Conservation (phyloP, 768 basidiomycete genomes). For the Postia placenta region DNA sequence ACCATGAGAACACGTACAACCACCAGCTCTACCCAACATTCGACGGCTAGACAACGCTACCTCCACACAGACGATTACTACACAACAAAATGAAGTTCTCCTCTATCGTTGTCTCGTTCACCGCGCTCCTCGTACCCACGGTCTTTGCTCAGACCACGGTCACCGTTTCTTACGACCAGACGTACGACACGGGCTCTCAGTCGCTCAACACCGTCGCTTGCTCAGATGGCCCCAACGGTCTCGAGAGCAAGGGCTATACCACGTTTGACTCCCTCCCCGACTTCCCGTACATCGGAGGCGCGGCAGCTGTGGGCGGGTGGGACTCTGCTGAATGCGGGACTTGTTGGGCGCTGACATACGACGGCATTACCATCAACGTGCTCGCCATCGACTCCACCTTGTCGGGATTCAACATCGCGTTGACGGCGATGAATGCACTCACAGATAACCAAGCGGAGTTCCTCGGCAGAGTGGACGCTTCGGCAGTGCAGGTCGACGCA, state of each 20-base stretch:
- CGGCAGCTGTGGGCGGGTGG: slow-evolving; percentile 41
- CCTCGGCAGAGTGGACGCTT: slow-evolving; percentile 16
- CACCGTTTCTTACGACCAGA: slow-evolving; percentile 37
- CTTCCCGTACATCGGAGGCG: slow-evolving; percentile 59
- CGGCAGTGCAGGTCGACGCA: not conserved
- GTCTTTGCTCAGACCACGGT: slow-evolving; percentile 9
- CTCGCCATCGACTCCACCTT: slow-evolving; percentile 46
- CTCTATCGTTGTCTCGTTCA: slow-evolving; percentile 13
- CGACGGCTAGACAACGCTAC: too few species aligned
- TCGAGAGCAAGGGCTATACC: slow-evolving; percentile 35
- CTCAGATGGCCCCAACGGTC: slow-evolving; percentile 47
- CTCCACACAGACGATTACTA: too few species aligned
- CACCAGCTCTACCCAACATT: not conserved
- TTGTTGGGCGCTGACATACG: slow-evolving; percentile 54
- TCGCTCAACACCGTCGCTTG: slow-evolving; percentile 43
- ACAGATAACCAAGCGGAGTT: slow-evolving; percentile 18
- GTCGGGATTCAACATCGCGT: slow-evolving; percentile 33
- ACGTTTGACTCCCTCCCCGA: slow-evolving; percentile 47
- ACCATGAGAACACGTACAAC: not conserved
- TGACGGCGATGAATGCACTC: slow-evolving; percentile 24
- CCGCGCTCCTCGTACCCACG: slow-evolving; percentile 10
- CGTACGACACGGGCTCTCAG: slow-evolving; percentile 40
- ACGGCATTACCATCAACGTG: slow-evolving; percentile 36
- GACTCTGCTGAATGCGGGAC: slow-evolving; percentile 50
- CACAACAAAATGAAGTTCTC: slow-evolving; percentile 22